Conservation (phyloP, 2,329 filamentous ascomycete genomes). For the Pseudocercospora ulei region DNA sequence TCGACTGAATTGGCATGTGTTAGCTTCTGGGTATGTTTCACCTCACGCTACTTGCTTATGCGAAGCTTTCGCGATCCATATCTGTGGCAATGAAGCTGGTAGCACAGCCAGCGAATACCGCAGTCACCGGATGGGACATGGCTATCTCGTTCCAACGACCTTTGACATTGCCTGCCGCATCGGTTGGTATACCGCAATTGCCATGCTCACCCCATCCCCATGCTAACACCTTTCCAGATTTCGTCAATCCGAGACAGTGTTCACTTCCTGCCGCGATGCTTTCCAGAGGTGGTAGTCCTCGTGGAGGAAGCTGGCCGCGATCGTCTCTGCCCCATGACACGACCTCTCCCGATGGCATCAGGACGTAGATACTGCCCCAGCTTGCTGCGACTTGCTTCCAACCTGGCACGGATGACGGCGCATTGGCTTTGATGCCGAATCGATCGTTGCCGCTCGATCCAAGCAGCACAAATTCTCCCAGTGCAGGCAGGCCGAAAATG, state of each 20-base stretch:
- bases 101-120: slow-evolving; percentile 75
- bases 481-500: slow-evolving; percentile 47
- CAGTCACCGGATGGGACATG: slow-evolving; percentile 45
- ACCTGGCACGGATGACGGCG: slow-evolving; percentile 45
- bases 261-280: slow-evolving; percentile 79
- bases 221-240: slow-evolving; percentile 56
- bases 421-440: slow-evolving; percentile 39
- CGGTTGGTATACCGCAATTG: slow-evolving; percentile 68
- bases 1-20: slow-evolving; percentile 30
- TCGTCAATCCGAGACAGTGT: slow-evolving; percentile 66
- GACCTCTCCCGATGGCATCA: slow-evolving; percentile 52
- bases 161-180: slow-evolving; percentile 56
- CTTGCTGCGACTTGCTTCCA: slow-evolving; percentile 66
- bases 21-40: slow-evolving; percentile 1
- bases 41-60: not conserved
- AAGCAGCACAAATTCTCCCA: slow-evolving; percentile 56
- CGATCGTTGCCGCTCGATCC: slow-evolving; percentile 68
- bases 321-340: slow-evolving; percentile 75
- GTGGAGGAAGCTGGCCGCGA: slow-evolving; percentile 67
- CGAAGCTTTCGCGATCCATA: not conserved
- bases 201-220: slow-evolving; percentile 99
- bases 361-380: slow-evolving; percentile 72
- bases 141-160: slow-evolving; percentile 59
- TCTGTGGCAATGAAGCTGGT: slow-evolving; percentile 66
- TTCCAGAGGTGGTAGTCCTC: slow-evolving; percentile 49